These are phyloP conservation scores for Malus hybrid DNA, from an alignment of 331 rosid genomes.

Conservation along the genomic window DNA sequence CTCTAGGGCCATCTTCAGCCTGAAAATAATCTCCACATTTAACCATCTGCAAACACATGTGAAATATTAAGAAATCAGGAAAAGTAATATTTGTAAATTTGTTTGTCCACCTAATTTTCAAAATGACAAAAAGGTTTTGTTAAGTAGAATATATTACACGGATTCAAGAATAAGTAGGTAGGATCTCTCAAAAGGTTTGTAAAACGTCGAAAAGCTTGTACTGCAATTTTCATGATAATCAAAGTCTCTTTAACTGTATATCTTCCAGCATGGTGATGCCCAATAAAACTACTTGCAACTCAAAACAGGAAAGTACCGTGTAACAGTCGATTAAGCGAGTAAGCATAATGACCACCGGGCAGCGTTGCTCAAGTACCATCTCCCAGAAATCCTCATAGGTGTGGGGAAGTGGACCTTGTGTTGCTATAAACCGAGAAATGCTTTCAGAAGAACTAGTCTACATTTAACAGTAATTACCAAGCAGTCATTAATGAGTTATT, in stretches of 20 bases:
- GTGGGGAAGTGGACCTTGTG: conserved; percentile 91
- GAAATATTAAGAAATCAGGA: not conserved
- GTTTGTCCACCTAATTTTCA: not conserved
- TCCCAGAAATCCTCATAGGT: conserved; percentile 97
- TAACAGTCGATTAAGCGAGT: conserved; percentile 73
- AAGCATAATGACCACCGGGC: conserved; percentile 89
- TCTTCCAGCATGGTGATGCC: not conserved
- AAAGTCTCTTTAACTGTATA: not conserved
- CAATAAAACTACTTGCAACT: not conserved
- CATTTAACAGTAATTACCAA: conserved; percentile 15
- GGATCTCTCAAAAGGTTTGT: not conserved
- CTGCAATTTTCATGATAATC: not conserved
- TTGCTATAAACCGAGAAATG: conserved; percentile 74
- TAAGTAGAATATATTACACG: not conserved
- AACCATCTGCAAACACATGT: conserved; percentile 33
- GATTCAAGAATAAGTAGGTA: not conserved
- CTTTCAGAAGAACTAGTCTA: conserved; percentile 50
- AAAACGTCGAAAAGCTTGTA: not conserved
- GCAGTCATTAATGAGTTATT: not conserved
- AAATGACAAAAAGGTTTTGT: not conserved
- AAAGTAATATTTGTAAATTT: not conserved
- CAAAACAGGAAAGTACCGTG: conserved; percentile 38
- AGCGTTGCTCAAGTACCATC: conserved; percentile 61
- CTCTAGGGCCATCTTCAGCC: conserved; percentile 87
- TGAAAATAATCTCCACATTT: conserved; percentile 91